Evolutionary conservation across 2,329 filamentous ascomycete genomes (phyloP).

Genomic region (Macrophomina tecta): DNA sequence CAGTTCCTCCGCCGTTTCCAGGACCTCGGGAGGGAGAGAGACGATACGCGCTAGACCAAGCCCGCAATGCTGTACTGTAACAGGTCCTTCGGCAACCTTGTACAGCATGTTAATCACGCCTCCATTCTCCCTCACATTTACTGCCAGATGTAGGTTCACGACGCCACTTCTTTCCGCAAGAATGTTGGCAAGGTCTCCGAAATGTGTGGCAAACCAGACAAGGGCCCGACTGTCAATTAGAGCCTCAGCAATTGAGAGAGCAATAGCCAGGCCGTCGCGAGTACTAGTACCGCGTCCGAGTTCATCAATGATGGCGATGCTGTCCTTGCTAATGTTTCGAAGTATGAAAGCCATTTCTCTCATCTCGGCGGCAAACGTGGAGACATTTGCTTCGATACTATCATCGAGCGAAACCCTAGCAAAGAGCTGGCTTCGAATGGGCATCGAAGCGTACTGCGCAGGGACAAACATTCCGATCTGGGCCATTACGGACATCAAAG

Average conservation of each 20-base stretch:
- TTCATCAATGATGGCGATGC: slow-evolving; percentile 87
- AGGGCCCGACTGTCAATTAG: slow-evolving; percentile 77
- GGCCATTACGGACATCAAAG: slow-evolving; percentile 88
- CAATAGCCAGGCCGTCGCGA: slow-evolving; percentile 85
- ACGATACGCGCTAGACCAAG: slow-evolving; percentile 79
- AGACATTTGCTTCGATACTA: slow-evolving; percentile 86
- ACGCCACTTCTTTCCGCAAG: slow-evolving; percentile 78
- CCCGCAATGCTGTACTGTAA: slow-evolving; percentile 78
- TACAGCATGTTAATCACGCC: slow-evolving; percentile 86
- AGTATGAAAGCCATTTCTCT: slow-evolving; percentile 93
- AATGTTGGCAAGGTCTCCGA: slow-evolving; percentile 78
- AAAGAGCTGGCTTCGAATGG: slow-evolving; percentile 83
- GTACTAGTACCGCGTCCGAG: slow-evolving; percentile 90
- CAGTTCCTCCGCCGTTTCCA: slow-evolving; percentile 71
- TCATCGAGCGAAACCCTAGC: slow-evolving; percentile 87
- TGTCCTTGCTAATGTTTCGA: slow-evolving; percentile 76
- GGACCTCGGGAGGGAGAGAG: slow-evolving; percentile 70
- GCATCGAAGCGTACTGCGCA: slow-evolving; percentile 80
- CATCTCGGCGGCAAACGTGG: slow-evolving; percentile 95
- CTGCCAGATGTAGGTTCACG: slow-evolving; percentile 79
- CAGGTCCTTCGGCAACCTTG: slow-evolving; percentile 74
- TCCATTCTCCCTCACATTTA: slow-evolving; percentile 63
- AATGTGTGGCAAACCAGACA: slow-evolving; percentile 95
- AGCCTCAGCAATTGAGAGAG: slow-evolving; percentile 87
- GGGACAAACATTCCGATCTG: slow-evolving; percentile 93